phyloP scores from a whole-genome alignment of 1,284 basidiomycete species.

The Takashimella tepidaria region DNA sequence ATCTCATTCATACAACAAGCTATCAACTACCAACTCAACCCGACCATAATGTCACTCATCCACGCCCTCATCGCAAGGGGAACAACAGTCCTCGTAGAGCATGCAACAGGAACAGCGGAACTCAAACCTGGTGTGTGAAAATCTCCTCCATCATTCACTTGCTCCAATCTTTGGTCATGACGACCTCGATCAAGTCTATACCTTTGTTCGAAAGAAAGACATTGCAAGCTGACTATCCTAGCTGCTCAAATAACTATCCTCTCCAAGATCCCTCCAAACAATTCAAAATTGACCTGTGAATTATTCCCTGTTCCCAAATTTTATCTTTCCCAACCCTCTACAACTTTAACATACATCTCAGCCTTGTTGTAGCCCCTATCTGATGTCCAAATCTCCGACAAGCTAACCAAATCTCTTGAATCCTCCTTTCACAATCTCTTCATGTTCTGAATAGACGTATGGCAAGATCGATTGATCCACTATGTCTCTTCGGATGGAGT shows the following conservation, averaged over 20 bases:
- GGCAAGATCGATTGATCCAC: conserved; percentile 95
- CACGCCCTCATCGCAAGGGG: conserved; percentile 83
- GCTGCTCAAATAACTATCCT: conserved; percentile 85
- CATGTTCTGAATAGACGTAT: conserved; percentile 73
- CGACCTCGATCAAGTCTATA: no score
- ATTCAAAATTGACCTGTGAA: conserved; percentile 81
- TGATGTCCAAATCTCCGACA: no score
- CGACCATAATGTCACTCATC: conserved; percentile 53
- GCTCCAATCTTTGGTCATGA: background rate
- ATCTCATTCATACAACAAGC: background rate
- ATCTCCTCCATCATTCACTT: background rate
- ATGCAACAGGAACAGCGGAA: conserved; percentile 68
- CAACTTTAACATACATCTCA: no score
- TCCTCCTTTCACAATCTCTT: no score
- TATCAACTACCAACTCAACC: background rate
- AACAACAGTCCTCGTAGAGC: conserved; percentile 72
- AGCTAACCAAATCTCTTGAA: no score
- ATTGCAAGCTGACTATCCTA: conserved; percentile 10
- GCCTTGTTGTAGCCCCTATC: no score
- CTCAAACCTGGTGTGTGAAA: conserved; percentile 69
- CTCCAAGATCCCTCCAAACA: conserved; percentile 87
- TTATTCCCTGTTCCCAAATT: no score
- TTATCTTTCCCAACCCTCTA: no score
- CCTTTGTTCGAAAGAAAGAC: no score
- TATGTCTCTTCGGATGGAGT: conserved; percentile 83